These are phyloP conservation scores for Aspergillus fijiensis DNA, from an alignment of 2,329 filamentous ascomycete genomes.

Conservation along the genomic window DNA sequence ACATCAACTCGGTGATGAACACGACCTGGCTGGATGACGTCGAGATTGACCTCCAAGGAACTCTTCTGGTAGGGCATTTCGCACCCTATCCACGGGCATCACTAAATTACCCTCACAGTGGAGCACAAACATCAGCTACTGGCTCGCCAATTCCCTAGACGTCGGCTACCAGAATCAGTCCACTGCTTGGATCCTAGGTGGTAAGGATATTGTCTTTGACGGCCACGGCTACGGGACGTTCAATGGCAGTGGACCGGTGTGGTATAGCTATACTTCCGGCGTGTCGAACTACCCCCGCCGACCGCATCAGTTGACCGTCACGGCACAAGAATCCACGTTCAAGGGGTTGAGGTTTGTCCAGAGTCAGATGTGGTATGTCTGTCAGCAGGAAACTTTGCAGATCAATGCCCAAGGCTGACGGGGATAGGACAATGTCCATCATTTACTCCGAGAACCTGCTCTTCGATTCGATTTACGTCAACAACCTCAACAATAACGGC, in stretches of 20 bases:
- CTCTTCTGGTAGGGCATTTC: constrained; percentile 42
- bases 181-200: constrained; percentile 53
- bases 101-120: constrained; percentile 22
- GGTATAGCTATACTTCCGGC: constrained; percentile 36
- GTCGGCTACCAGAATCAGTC: constrained; percentile 53
- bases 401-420: neutral
- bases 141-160: constrained; percentile 47
- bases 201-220: constrained; percentile 49
- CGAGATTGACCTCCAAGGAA: constrained; percentile 51
- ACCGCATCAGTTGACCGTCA: constrained; percentile 30
- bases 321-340: constrained; percentile 19
- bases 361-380: constrained; percentile 58
- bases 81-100: neutral
- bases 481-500: constrained; percentile 38
- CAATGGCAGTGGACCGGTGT: constrained; percentile 48
- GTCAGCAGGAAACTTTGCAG: neutral
- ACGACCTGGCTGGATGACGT: constrained; percentile 48
- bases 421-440: constrained; percentile 51
- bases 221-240: constrained; percentile 52
- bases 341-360: constrained; percentile 40
- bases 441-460: constrained; percentile 50
- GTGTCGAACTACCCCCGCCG: constrained; percentile 33
- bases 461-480: constrained; percentile 54
- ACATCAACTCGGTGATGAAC: constrained; percentile 53
- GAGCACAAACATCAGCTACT: constrained; percentile 47